These are phyloP conservation scores for Camelina sativa DNA, from an alignment of 345 rosid species.

Conservation along the genomic window DNA sequence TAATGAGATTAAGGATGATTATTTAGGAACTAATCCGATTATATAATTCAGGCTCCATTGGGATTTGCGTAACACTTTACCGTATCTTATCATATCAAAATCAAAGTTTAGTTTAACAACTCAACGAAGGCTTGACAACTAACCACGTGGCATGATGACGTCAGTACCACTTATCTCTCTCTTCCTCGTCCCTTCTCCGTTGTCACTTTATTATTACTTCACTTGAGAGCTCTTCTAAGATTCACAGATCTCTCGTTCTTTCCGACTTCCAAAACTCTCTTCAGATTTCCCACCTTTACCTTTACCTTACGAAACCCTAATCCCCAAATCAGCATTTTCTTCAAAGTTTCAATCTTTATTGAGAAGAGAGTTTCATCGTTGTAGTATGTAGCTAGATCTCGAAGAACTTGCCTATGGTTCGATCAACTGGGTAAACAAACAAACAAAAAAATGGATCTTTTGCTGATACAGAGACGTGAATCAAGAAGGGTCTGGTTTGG, in stretches of 20 bases:
- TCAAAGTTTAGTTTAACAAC: background rate
- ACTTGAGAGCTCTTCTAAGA: background rate
- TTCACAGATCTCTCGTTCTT: constrained; percentile 24
- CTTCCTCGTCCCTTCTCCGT: constrained; percentile 24
- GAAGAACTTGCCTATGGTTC: constrained; percentile 30
- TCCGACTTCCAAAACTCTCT: background rate
- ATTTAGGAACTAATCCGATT: background rate
- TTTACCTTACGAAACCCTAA: constrained; percentile 2
- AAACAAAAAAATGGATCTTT: constrained; percentile 46
- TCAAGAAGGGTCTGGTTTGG: constrained; percentile 75
- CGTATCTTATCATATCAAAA: constrained; percentile 16
- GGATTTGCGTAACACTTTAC: background rate
- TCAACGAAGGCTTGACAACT: constrained; percentile 4
- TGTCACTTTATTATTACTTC: constrained; percentile 41
- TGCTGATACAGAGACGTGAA: constrained; percentile 49
- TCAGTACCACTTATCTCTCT: background rate
- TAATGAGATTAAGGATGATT: background rate
- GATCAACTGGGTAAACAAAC: constrained; percentile 12
- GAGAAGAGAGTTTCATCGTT: constrained; percentile 15
- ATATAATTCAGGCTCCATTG: background rate
- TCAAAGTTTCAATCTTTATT: constrained; percentile 22
- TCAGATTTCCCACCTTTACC: background rate
- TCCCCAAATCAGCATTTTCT: constrained; percentile 36
- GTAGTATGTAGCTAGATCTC: constrained; percentile 35
- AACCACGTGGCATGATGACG: constrained; percentile 40